Conservation (phyloP, 192 early-diverging fungal genomes). For the Coemansia sp. region DNA sequence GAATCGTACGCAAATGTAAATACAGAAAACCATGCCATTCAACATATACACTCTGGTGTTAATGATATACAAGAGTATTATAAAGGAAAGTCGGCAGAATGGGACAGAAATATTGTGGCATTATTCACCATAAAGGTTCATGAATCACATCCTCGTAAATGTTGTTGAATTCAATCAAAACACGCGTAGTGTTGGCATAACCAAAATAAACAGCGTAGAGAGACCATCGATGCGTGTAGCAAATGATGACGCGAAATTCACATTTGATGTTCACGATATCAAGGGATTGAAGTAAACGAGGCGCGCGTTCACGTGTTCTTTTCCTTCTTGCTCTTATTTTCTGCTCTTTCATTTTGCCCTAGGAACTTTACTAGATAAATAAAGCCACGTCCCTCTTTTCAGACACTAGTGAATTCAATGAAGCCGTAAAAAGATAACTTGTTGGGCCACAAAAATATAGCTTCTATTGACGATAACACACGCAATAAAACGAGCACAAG, state of each 20-base stretch:
- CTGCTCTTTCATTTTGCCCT: not conserved
- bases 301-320: not conserved
- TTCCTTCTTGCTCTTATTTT: not conserved
- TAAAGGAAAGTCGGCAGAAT: not conserved
- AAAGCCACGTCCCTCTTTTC: not conserved
- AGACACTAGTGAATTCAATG: not conserved
- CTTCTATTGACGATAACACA: not conserved
- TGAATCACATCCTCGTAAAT: conserved; percentile 1
- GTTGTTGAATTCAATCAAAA: not conserved
- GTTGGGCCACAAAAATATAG: not conserved
- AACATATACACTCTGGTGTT: not conserved
- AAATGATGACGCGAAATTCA: not conserved
- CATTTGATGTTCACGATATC: not conserved
- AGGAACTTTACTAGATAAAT: not conserved
- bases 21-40: not conserved
- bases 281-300: conserved; percentile 6
- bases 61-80: not conserved
- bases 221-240: not conserved
- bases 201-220: not conserved
- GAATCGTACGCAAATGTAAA: not conserved
- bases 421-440: not conserved
- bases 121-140: not conserved
- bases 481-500: not conserved
- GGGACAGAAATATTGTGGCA: not conserved
- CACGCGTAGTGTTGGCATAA: not conserved